Percentiles rank a stretch among this genome's conserved stretches.
Evolutionary conservation across 345 rosid species (phyloP).

Genomic region (Aegle marmelos): DNA sequence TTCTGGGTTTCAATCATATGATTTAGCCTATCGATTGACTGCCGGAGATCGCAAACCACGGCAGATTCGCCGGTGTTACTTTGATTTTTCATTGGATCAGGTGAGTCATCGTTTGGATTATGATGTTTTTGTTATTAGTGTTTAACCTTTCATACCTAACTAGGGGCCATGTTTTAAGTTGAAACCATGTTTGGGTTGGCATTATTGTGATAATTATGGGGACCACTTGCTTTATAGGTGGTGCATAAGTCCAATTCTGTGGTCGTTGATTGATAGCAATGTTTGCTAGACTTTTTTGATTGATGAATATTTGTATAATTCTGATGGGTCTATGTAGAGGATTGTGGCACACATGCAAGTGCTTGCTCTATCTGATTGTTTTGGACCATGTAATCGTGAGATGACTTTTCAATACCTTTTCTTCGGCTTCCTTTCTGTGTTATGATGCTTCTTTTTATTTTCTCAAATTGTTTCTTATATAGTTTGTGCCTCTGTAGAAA

Average conservation of each 20-base stretch:
- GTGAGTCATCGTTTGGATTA: slow-evolving; percentile 28
- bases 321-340: not conserved
- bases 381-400: slow-evolving; percentile 15
- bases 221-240: slow-evolving; percentile 23
- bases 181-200: slow-evolving; percentile 5
- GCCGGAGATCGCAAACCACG: slow-evolving; percentile 37
- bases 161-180: not conserved
- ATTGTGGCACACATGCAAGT: not conserved
- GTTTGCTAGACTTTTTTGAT: not conserved
- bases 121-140: not conserved
- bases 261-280: slow-evolving; percentile 4
- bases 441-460: slow-evolving; percentile 20
- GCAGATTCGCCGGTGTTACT: slow-evolving; percentile 45
- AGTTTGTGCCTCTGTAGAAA: slow-evolving; percentile 8
- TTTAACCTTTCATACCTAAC: slow-evolving; percentile 20
- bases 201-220: slow-evolving; percentile 16
- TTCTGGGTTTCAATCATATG: slow-evolving; percentile 63
- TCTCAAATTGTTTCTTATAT: slow-evolving; percentile 8
- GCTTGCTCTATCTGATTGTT: slow-evolving; percentile 1
- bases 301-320: not conserved
- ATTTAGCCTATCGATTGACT: slow-evolving; percentile 47
- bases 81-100: slow-evolving; percentile 80
- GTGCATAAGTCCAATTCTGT: slow-evolving; percentile 13
- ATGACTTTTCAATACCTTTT: slow-evolving; percentile 2
- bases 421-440: slow-evolving; percentile 21